Evolutionary conservation across 345 rosid species (phyloP).

Genomic region (Kernera saxatilis): DNA sequence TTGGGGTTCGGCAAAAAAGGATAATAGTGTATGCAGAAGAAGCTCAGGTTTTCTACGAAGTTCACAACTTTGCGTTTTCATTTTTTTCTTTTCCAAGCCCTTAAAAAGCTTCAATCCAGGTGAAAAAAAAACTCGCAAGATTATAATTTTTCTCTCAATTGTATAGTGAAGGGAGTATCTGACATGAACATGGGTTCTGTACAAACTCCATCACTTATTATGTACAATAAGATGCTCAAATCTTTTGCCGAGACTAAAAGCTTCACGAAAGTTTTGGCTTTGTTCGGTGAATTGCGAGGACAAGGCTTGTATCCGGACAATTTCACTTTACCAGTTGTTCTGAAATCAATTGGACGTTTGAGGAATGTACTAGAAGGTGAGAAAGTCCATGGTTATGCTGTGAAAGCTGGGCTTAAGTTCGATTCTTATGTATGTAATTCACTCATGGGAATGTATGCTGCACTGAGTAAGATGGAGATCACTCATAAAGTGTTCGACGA

Average conservation of each 20-base stretch:
- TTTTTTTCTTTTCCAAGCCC: background rate
- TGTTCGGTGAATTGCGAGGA: conserved; percentile 43
- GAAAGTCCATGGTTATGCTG: conserved; percentile 49
- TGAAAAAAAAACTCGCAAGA: background rate
- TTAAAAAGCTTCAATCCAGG: background rate
- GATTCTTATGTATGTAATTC: conserved; percentile 64
- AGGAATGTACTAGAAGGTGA: conserved; percentile 35
- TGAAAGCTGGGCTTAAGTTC: conserved; percentile 49
- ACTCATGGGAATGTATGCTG: conserved; percentile 60
- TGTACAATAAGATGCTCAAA: conserved; percentile 57
- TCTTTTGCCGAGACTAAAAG: conserved; percentile 40
- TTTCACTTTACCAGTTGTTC: conserved; percentile 69
- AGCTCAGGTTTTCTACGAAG: background rate
- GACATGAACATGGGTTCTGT: conserved; percentile 11
- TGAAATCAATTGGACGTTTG: conserved; percentile 38
- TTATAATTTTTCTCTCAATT: background rate
- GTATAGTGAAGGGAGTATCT: background rate
- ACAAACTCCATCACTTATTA: conserved; percentile 35
- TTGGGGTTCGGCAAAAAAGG: background rate
- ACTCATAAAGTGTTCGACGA: conserved; percentile 54
- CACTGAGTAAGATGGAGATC: conserved; percentile 31
- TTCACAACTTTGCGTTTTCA: background rate
- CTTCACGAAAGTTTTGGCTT: conserved; percentile 36
- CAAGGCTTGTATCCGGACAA: conserved; percentile 61
- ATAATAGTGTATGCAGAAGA: background rate